phyloP scores from a whole-genome alignment of 371 early-diverging fungal genomes.

The Mortierella sp. region DNA sequence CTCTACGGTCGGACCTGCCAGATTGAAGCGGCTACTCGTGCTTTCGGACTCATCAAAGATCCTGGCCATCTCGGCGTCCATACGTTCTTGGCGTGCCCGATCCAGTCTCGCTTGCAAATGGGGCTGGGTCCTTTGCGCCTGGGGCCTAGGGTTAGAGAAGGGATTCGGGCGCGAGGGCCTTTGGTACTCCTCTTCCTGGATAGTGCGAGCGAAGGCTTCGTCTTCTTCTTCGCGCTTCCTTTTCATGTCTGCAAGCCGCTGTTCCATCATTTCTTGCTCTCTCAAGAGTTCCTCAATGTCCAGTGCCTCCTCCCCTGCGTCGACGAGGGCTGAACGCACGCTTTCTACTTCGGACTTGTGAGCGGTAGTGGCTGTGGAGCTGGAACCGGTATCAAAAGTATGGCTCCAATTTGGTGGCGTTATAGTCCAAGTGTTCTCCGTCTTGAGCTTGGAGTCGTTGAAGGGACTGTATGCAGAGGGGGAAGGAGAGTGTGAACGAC shows the following conservation, averaged over 20 bases:
- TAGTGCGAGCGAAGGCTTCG: conserved; percentile 30
- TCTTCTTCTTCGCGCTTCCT: conserved; percentile 49
- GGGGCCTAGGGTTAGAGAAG: too few species aligned
- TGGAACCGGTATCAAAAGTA: not conserved
- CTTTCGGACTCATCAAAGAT: conserved; percentile 37
- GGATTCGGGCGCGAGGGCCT: not conserved
- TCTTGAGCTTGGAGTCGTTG: conserved; percentile 1
- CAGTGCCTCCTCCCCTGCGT: conserved; percentile 32
- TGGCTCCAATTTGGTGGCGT: conserved; percentile 28
- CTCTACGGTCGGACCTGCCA: conserved; percentile 19
- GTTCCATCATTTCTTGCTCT: conserved; percentile 41
- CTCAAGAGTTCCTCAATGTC: conserved; percentile 34
- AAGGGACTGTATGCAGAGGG: not conserved
- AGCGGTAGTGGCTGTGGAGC: not conserved
- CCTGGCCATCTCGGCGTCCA: conserved; percentile 49
- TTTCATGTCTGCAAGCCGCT: conserved; percentile 30
- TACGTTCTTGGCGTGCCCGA: conserved; percentile 38
- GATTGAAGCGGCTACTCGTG: conserved; percentile 17
- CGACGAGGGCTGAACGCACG: conserved; percentile 20
- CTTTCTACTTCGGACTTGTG: conserved; percentile 15
- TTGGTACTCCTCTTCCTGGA: conserved; percentile 37
- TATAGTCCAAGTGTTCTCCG: not conserved
- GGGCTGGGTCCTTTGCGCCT: too few species aligned
- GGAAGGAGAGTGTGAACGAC: conserved; percentile 10
- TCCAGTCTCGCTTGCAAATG: conserved; percentile 30